Conservation (phyloP, 106 monocot species). For the Allium fistulosum region DNA sequence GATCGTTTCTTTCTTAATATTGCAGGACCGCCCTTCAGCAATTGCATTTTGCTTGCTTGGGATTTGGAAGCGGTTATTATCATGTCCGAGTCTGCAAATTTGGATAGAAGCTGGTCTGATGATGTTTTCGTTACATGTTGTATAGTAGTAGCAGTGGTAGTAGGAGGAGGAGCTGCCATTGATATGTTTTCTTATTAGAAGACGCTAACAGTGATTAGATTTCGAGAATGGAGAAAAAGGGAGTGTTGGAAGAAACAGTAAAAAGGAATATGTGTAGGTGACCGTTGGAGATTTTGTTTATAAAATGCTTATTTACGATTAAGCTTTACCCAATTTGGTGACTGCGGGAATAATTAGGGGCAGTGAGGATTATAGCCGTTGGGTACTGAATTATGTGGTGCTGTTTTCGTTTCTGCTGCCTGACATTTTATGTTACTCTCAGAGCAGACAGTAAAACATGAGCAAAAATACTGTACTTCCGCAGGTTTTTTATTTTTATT, state of each 20-base stretch:
- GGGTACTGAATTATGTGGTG: background rate
- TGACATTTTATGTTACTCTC: too few species aligned
- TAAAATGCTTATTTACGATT: background rate
- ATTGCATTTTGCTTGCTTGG: background rate
- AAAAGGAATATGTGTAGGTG: background rate
- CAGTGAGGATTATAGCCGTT: conserved; percentile 22
- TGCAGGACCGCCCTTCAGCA: background rate
- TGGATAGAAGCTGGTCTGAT: conserved; percentile 78
- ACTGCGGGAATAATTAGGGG: background rate
- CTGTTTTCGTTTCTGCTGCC: too few species aligned
- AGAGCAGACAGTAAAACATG: too few species aligned
- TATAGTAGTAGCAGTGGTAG: conserved; percentile 8
- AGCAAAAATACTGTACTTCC: too few species aligned
- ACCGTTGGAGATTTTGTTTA: background rate
- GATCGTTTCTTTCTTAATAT: conserved; percentile 20
- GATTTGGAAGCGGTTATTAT: background rate
- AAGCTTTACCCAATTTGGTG: background rate
- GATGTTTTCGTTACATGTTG: conserved; percentile 70
- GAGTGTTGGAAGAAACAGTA: conserved; percentile 9
- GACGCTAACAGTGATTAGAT: background rate
- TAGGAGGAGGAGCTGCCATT: conserved; percentile 1
- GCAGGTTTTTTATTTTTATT: too few species aligned
- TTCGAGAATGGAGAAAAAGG: background rate
- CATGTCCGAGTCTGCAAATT: conserved; percentile 57
- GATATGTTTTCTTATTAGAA: background rate